These are phyloP conservation scores for Pichia sp. DNA, from an alignment of 1,139 yeast genomes.

Conservation along the genomic window DNA sequence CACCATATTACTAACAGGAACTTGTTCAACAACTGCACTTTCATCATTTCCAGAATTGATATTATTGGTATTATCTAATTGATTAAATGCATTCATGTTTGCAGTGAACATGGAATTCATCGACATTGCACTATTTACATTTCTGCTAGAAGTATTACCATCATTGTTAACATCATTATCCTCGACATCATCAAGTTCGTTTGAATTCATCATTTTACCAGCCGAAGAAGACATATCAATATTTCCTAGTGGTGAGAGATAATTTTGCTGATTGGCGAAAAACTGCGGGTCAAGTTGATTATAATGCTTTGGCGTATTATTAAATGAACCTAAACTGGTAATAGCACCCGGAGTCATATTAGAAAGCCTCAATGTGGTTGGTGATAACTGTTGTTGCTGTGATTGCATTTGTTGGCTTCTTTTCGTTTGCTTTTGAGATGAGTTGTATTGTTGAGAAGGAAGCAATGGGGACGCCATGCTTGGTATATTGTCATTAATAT, in stretches of 20 bases:
- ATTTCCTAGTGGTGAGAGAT: background rate
- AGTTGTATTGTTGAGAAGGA: slow-evolving; percentile 7
- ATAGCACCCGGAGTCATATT: slow-evolving; percentile 4
- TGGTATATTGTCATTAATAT: background rate
- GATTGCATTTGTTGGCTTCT: background rate
- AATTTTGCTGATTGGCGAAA: slow-evolving; percentile 13
- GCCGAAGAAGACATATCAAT: background rate
- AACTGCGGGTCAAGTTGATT: slow-evolving; percentile 19
- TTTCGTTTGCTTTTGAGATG: slow-evolving; percentile 3
- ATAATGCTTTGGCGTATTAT: slow-evolving; percentile 14
- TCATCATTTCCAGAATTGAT: background rate
- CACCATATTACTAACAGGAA: background rate
- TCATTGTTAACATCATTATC: background rate
- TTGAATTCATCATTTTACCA: background rate
- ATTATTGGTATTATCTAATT: background rate
- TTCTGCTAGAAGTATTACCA: background rate
- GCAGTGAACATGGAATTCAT: background rate
- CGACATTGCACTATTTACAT: background rate
- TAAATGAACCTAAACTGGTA: slow-evolving; percentile 1
- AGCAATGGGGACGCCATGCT: slow-evolving; percentile 6
- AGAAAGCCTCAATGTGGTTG: slow-evolving; percentile 2
- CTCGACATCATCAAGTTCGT: background rate
- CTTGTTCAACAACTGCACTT: background rate
- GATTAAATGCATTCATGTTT: background rate
- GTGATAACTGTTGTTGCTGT: slow-evolving; percentile 5